Conservation (phyloP, 331 rosid species). For the Rhamnella rubrinervis region DNA sequence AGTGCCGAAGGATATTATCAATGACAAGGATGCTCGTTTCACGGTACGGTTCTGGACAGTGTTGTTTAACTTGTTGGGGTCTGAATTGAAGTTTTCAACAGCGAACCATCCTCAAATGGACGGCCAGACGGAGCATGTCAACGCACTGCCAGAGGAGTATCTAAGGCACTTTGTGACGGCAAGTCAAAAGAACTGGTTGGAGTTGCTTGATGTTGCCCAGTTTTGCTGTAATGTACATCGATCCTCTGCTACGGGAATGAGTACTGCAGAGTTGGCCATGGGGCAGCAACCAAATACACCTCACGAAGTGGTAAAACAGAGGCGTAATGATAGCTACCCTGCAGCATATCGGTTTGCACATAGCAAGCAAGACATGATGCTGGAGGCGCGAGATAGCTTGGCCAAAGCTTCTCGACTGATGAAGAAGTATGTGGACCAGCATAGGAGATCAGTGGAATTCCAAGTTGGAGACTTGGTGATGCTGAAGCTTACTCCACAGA, state of each 20-base stretch:
- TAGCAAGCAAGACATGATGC: neutral
- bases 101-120: neutral
- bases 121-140: neutral
- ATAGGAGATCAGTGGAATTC: too few species aligned
- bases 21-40: neutral
- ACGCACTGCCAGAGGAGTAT: slow-evolving; percentile 8
- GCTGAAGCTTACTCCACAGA: too few species aligned
- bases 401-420: neutral
- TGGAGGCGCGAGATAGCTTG: neutral
- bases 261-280: too few species aligned
- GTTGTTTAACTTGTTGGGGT: slow-evolving; percentile 1
- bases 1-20: neutral
- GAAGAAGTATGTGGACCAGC: neutral
- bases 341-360: neutral
- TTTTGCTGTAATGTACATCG: neutral
- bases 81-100: neutral
- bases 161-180: neutral
- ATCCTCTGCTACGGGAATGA: neutral
- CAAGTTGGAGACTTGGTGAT: too few species aligned
- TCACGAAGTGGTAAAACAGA: too few species aligned
- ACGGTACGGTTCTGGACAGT: neutral
- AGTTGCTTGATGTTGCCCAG: neutral
- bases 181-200: slow-evolving; percentile 8
- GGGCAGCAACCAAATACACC: too few species aligned
- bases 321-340: neutral